Base-by-base conservation (phyloP, 495 filamentous ascomycete species). In the Neurospora sp. region DNA sequence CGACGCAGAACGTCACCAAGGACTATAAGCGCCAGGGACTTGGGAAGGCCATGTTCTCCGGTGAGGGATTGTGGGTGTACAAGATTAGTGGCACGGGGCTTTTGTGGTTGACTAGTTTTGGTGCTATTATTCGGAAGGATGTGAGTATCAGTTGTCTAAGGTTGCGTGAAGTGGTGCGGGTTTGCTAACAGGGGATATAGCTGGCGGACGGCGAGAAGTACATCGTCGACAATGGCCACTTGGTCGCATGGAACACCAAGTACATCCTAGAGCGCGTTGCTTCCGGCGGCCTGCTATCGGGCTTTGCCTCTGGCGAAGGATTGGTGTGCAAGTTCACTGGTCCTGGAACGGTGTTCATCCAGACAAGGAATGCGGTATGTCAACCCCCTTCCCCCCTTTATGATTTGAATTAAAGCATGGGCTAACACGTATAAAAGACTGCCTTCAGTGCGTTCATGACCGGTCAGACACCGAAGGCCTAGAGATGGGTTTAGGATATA, bases 181-280 rank as follows among this genome's bases (percentile, higher is more conserved):
- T 28, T 5, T 43, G 24, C 37, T 72, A 21, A 73, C 39, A 3
- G 17, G 17, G 31, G 71, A 31, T 37, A 36, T 73, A 96, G 91
- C 86, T 97, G 31, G 84, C 82, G 39, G 89, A 92, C 8, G 89
- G 89, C 3, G 95, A 98, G 78, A 89, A 89, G 72, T 99, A 97
- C 80, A 92, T 94, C 72, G 90, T 99, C 70, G 94, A 99, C 77
- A 99, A 99, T 77, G 95, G 94, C 11, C 94, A 99, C 75, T 85
- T 99, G 7, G 94, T 99, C 1, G 96, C 96, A 5, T 99, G 96
- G 96, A 98, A 98, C 78, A 95, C 93, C 81, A 92, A 96, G 74
- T 99, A 98, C 78, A 84, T 91, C 13, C 89, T 98, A 66, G 93
- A 97, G 82, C 91, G 96, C 10, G 92, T 94, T 13, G 89, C 96